A percentile compares a stretch with the other conserved stretches of the same genome.
Evolutionary conservation across 2,329 filamentous ascomycete species (phyloP).

Genomic region (Hypoxylon sp.): DNA sequence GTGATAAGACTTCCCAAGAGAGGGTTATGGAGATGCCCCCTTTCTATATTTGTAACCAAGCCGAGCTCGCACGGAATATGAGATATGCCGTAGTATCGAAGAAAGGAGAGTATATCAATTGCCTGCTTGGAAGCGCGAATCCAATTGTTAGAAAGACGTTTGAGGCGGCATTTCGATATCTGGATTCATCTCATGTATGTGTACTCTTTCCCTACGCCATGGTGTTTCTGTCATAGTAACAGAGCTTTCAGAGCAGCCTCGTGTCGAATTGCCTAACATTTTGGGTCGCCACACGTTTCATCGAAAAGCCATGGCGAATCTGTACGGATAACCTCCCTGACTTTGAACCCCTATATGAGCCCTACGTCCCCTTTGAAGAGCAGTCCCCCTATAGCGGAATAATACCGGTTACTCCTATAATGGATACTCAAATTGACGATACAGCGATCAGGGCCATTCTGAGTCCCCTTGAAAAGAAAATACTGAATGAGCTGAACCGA

Average conservation of each 20-base stretch:
- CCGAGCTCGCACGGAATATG: constrained; percentile 15
- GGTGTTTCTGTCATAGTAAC: constrained; percentile 8
- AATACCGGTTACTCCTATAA: constrained; percentile 28
- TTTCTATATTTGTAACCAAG: constrained; percentile 24
- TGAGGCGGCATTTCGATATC: constrained; percentile 27
- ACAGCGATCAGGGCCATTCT: constrained; percentile 18
- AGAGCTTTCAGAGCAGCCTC: constrained; percentile 16
- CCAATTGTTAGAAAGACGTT: constrained; percentile 29
- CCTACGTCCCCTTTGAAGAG: not conserved
- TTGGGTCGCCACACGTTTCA: constrained; percentile 28
- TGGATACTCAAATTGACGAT: constrained; percentile 35
- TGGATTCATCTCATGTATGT: constrained; percentile 18
- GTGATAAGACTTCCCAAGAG: constrained; percentile 14
- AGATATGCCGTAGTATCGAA: not conserved
- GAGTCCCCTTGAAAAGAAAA: constrained; percentile 6
- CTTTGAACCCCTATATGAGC: constrained; percentile 21
- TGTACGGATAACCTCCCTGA: constrained; percentile 18
- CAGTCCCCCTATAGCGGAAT: constrained; percentile 25
- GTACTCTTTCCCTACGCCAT: not conserved
- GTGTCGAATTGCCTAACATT: constrained; percentile 20
- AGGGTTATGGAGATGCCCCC: constrained; percentile 29
- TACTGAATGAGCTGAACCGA: constrained; percentile 11
- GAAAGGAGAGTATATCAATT: constrained; percentile 26
- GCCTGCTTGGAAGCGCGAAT: constrained; percentile 19
- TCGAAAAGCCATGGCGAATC: constrained; percentile 31